A percentile compares a stretch with the other conserved stretches of the same genome.
Evolutionary conservation across 495 filamentous ascomycete species (phyloP).

Genomic region (Tuber magnatum): DNA sequence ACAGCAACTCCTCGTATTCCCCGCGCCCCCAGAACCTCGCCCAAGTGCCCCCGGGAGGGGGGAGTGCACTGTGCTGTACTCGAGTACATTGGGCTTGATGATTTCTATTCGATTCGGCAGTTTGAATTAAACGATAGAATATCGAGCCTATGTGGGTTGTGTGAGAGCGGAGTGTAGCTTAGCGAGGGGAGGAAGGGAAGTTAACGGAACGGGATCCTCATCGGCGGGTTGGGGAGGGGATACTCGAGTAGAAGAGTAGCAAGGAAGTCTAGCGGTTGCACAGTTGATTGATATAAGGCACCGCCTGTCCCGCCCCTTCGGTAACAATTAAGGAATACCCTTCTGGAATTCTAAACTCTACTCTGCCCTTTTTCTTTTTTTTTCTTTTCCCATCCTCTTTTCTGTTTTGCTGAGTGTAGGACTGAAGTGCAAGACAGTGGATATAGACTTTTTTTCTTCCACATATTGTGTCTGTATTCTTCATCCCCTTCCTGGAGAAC

Average conservation of each 20-base stretch:
- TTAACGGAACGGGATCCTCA: slow-evolving; percentile 3
- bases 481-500: background rate
- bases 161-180: slow-evolving; percentile 1
- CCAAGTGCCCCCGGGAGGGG: too few species aligned
- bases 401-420: background rate
- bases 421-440: background rate
- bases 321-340: background rate
- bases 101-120: background rate
- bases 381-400: background rate
- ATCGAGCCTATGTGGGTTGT: background rate
- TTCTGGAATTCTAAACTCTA: background rate
- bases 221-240: background rate
- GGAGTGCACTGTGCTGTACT: too few species aligned
- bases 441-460: background rate
- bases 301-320: slow-evolving; percentile 1
- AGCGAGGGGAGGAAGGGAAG: background rate
- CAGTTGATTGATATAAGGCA: slow-evolving; percentile 2
- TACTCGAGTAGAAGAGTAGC: too few species aligned
- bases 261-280: background rate
- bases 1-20: too few species aligned
- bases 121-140: background rate
- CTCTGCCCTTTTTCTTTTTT: background rate
- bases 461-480: background rate
- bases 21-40: too few species aligned
- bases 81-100: background rate